These are phyloP conservation scores for Globisporangium nodosum DNA, from an alignment of 352 stramenopile genomes.

Conservation along the genomic window DNA sequence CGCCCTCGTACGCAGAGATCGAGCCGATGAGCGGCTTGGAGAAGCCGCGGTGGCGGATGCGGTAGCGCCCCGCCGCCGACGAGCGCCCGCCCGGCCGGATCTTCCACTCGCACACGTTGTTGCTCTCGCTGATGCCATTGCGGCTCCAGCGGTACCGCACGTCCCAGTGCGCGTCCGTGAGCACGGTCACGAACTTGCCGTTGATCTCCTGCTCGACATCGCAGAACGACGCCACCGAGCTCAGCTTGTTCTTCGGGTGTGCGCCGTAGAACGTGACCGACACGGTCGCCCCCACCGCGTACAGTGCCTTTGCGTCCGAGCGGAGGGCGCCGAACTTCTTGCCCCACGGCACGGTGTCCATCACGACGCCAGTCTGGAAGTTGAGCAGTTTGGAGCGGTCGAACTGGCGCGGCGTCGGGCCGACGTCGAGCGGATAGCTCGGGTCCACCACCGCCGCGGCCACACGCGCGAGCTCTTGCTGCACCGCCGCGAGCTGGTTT, in stretches of 20 bases:
- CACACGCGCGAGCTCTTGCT: conserved; percentile 44
- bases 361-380: conserved; percentile 31
- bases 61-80: conserved; percentile 31
- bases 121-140: conserved; percentile 25
- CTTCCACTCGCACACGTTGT: conserved; percentile 41
- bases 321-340: conserved; percentile 22
- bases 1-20: conserved; percentile 24
- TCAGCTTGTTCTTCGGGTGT: conserved; percentile 44
- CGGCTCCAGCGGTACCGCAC: conserved; percentile 37
- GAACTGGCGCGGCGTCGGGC: conserved; percentile 33
- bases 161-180: conserved; percentile 55
- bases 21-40: conserved; percentile 28
- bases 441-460: conserved; percentile 23
- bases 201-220: conserved; percentile 31
- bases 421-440: conserved; percentile 22
- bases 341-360: conserved; percentile 21
- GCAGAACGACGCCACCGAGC: conserved; percentile 36
- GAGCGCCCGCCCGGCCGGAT: conserved; percentile 25
- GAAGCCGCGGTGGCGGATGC: conserved; percentile 39
- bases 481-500: conserved; percentile 52
- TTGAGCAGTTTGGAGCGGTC: conserved; percentile 25
- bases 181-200: conserved; percentile 16
- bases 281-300: conserved; percentile 24
- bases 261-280: conserved; percentile 34
- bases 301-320: conserved; percentile 17